Conservation (phyloP, 352 stramenopile species). For the Phytophthora gonapodyides region DNA sequence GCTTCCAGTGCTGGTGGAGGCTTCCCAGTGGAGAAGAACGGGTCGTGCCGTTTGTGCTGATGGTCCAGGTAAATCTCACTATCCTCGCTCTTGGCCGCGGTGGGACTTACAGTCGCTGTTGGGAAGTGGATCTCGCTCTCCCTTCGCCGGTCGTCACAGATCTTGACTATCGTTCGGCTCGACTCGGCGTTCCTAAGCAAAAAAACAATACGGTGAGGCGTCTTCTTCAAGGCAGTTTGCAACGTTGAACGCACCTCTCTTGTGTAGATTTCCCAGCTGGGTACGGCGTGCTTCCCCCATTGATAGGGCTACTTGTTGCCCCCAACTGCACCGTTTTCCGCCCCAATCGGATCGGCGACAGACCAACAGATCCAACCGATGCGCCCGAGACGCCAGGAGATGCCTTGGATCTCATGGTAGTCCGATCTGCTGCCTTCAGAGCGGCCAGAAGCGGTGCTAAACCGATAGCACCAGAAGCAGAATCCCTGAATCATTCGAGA, state of each 20-base stretch:
- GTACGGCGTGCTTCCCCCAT: conserved; percentile 24
- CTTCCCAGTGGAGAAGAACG: conserved; percentile 43
- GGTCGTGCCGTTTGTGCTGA: conserved; percentile 35
- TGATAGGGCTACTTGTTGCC: conserved; percentile 28
- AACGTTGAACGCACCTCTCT: conserved; percentile 43
- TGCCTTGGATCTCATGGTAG: conserved; percentile 40
- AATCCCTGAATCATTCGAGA: conserved; percentile 41
- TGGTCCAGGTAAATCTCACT: conserved; percentile 32
- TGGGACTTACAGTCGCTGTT: conserved; percentile 22
- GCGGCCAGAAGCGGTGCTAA: conserved; percentile 52
- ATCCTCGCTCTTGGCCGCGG: conserved; percentile 5
- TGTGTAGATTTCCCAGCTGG: conserved; percentile 76
- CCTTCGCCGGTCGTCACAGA: conserved; percentile 67
- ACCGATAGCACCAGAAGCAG: conserved; percentile 48
- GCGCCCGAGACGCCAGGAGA: conserved; percentile 27
- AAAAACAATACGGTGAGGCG: conserved; percentile 1
- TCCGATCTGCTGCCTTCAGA: conserved; percentile 54
- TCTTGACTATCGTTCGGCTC: conserved; percentile 67
- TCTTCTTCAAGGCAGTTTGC: not conserved
- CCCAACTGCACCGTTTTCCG: conserved; percentile 51
- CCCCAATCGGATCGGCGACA: conserved; percentile 66
- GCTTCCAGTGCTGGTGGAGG: conserved; percentile 49
- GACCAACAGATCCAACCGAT: conserved; percentile 35
- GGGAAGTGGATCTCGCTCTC: conserved; percentile 56
- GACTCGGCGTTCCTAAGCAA: conserved; percentile 60